Base-by-base conservation (phyloP, 2,329 filamentous ascomycete genomes). In the Eutypa lata region DNA sequence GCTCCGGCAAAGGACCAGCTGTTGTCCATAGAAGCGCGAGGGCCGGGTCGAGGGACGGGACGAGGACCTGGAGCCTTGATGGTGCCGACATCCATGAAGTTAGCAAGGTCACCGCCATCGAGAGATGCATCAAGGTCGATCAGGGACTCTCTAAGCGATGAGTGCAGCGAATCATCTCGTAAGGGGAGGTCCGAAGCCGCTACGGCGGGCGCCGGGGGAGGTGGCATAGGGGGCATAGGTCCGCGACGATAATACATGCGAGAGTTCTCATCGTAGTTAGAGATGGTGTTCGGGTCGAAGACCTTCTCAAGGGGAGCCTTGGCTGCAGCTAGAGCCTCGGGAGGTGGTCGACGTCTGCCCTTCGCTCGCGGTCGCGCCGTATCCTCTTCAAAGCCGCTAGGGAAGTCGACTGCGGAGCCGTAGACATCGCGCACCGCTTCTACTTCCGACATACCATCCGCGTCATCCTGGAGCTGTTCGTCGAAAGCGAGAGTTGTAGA, bases 401-500 rank as follows among this genome's bases (percentile, higher is more conserved):
- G 69, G 33, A 84, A 80, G 50, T 84, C 82, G 40, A 86, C 77
- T 45, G 77, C 73, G 14, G 77, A 76, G 5, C 83, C 83, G 56
- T 87, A 83, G 13, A 80, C 80, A 54, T 87, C 81, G 60, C 78
- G 81, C 3, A 86, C 80, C 45, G 82, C 82, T 61, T 83, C 79
- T 0, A 77, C 61, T 33, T 67, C 66, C 1, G 64, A 66, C n/a
- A 54, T 55, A 4, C 63, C 76, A 59, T 82, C 80, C 19, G 76
- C 73, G 47, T 75, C 74, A 55, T 76, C 72, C 53, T 82, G 73
- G 13, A 84, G 73, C 52, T 80, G 75, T 59, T 81, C 76, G 60
- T 86, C 84, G 57, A 87, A 87, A n/a, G 78, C 81, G 18, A 81
- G 74, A 0, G 84, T 87, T 1, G 83, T 86, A 61, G 81, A 85